Base-by-base conservation (phyloP, 2,329 filamentous ascomycete species). In the Fusarium buxicola region DNA sequence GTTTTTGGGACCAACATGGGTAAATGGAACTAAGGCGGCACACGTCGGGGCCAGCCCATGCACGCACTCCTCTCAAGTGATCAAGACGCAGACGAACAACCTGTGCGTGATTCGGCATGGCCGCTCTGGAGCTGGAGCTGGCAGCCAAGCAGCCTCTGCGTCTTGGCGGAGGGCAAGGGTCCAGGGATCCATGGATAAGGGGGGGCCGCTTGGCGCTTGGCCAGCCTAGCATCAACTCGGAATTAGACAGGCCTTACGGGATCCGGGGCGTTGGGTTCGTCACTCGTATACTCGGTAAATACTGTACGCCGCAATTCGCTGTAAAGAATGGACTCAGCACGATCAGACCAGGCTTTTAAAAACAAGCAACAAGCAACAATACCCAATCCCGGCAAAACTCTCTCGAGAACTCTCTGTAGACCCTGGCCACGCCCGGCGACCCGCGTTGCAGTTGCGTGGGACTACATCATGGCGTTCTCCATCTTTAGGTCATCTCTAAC, bases 91-190 rank as follows among this genome's bases (percentile, higher is more conserved):
- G 44, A 50, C 39, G 30, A 62, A 53, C 51, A 49, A 28, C 16
- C 34, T 24, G 32, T 39, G 47, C 47, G 52, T 65, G 61, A 62
- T 65, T 65, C 55, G 61, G 57, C n/a, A 24, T 62, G 47, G 39
- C 53, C 57, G 48, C 32, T 47, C 47, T 27, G 55, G 38, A 53
- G 10, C 21, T 21, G 21, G 11, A 31, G 27, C 36, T 48, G n/a
- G 28, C 40, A 48, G 34, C 45, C 55, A 35, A 41, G 24, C 25
- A 43, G 48, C 41, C 8, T 8, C 34, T 25, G 46, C 31, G 40
- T 32, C 57, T 60, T 56, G 58, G 56, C 57, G 49, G 38, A 27
- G 24, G 5, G 18, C 21, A 15, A 27, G 13, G 38, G 24, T n/a
- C 28, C 54, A 60, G 55, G 48, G 55, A 21, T 55, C 40, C 28